A percentile compares a stretch with the other conserved stretches of the same genome.
phyloP scores from a whole-genome alignment of 169 alveolate species.

The Plasmodium relictum region DNA sequence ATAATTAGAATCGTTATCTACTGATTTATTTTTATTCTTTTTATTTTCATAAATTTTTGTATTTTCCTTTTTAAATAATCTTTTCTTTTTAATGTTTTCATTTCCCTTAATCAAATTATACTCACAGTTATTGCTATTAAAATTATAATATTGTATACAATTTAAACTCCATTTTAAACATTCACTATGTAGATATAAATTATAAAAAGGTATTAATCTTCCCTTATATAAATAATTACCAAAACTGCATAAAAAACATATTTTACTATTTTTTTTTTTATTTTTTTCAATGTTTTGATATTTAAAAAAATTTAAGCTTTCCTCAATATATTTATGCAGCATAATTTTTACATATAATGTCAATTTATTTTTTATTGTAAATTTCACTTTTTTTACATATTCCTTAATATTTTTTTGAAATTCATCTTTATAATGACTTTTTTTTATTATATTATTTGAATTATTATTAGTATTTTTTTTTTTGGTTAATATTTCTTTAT shows the following conservation, averaged over 20 bases:
- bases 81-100: constrained; percentile 16
- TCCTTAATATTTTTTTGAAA: constrained; percentile 1
- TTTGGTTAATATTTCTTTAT: no score
- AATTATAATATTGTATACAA: constrained; percentile 77
- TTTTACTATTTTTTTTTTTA: neutral
- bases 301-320: constrained; percentile 13
- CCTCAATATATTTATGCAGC: constrained; percentile 49
- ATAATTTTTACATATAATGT: constrained; percentile 55
- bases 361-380: constrained; percentile 37
- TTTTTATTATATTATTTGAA: neutral
- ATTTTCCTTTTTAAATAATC: neutral
- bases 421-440: neutral
- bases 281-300: neutral
- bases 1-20: neutral
- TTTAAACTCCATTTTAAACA: constrained; percentile 85
- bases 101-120: constrained; percentile 4
- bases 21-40: neutral
- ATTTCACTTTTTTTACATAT: constrained; percentile 17
- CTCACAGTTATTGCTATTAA: constrained; percentile 66
- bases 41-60: neutral
- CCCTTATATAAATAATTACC: constrained; percentile 78
- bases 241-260: constrained; percentile 47
- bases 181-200: constrained; percentile 82
- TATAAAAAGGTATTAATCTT: constrained; percentile 81
- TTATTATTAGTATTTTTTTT: no score